Evolutionary conservation across 805 yeast species (phyloP).

Genomic region (Ogataea nitratoaversa): DNA sequence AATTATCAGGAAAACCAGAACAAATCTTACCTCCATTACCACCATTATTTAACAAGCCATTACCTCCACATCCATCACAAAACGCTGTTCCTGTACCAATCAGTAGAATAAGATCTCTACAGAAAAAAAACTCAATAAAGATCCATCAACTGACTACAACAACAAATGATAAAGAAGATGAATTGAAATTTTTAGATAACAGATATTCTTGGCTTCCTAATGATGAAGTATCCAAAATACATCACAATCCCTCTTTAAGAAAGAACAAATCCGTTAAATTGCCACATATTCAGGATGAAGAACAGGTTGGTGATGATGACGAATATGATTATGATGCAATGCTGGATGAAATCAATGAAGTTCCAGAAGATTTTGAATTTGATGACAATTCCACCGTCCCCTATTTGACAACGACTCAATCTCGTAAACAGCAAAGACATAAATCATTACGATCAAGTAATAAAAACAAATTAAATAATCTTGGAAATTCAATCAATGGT

Average conservation of each 20-base stretch:
- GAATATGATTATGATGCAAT: slow-evolving; percentile 19
- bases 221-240: slow-evolving; percentile 14
- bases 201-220: slow-evolving; percentile 29
- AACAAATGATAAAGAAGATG: slow-evolving; percentile 12
- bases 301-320: slow-evolving; percentile 1
- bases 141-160: slow-evolving; percentile 18
- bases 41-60: too few species aligned
- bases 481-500: too few species aligned
- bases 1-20: background rate
- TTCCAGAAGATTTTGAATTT: slow-evolving; percentile 35
- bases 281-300: background rate
- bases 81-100: background rate
- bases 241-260: too few species aligned
- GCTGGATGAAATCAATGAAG: slow-evolving; percentile 33
- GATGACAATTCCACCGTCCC: slow-evolving; percentile 11
- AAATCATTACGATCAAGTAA: too few species aligned
- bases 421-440: background rate
- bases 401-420: background rate
- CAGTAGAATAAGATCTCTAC: background rate
- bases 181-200: slow-evolving; percentile 16
- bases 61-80: too few species aligned
- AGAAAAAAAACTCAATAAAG: slow-evolving; percentile 7
- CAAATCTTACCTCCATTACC: too few species aligned
- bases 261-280: too few species aligned
- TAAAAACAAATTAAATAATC: too few species aligned